Evolutionary conservation across 805 yeast species (phyloP), one percentile per base, ranked within the genome.

Genomic region (Kazachstania psychrophila): DNA sequence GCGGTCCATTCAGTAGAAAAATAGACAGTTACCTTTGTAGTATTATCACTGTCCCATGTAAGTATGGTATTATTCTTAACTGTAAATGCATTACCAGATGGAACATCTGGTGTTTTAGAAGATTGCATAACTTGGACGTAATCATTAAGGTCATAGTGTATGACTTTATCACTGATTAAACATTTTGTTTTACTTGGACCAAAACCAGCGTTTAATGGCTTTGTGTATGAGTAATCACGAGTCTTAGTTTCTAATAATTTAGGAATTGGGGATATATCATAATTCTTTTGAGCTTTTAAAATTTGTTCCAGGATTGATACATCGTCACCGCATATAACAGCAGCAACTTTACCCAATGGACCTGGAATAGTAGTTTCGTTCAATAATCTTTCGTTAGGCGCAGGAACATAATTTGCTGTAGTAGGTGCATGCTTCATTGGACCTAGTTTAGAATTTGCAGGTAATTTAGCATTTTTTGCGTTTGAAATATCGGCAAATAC

Each of bases 101-200:
- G 94, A n/a, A 82, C 85, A 60, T 82, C 92, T 0, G 92, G 94
- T 0, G 88, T 79, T 31, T 67, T 71, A 0, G 87, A 76, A 2
- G 64, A 56, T 43, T 79, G 83, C 5, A 68, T 63, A 2, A 77
- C 73, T 23, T 66, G 62, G 17, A 76, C 65, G 38, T 58, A 61
- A 20, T 65, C 62, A 6, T 69, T 63, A 13, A 72, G 64, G 46
- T 80, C 77, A 37, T 53, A 62, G 33, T 69, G 65, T 16, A 74
- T 72, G 15, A 81, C 50, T 3, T 66, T 66, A 47, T 83, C 94
- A 4, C 68, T 65, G 33, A 82, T 79, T 14, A 65, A 53, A 61
- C 92, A 81, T 39, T 61, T 62, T 0, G 94, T 81, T 45, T 80
- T 80, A 47, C 77, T 81, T 3, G 92, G 92, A 0, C 89, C 92